A percentile compares a stretch with the other conserved stretches of the same genome.
phyloP scores from a whole-genome alignment of 2,329 filamentous ascomycete genomes.

The Sporothrix dimorphospora region DNA sequence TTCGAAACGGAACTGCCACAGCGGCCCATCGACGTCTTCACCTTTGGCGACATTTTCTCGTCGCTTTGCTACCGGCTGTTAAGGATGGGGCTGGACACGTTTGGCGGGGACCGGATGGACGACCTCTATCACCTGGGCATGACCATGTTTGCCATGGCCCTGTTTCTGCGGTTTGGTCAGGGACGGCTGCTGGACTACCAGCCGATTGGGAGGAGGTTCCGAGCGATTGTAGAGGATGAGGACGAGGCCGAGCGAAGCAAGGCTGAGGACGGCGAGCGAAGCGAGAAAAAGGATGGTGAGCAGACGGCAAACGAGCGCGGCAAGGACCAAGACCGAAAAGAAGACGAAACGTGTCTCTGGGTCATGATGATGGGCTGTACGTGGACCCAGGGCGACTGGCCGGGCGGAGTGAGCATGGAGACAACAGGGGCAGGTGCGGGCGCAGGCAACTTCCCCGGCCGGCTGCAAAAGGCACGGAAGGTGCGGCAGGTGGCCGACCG shows the following conservation, averaged over 20 bases:
- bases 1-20: neutral
- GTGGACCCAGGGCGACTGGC: neutral
- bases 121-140: constrained; percentile 9
- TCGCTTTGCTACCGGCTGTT: constrained; percentile 2
- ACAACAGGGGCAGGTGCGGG: neutral
- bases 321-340: neutral
- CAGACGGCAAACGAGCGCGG: neutral
- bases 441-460: neutral
- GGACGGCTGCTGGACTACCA: constrained; percentile 4
- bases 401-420: neutral
- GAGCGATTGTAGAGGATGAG: neutral
- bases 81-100: neutral
- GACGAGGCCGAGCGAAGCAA: too few relatives aligned
- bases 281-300: too few relatives aligned
- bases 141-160: constrained; percentile 16
- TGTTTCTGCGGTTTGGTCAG: constrained; percentile 19
- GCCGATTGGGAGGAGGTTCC: neutral
- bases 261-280: too few relatives aligned
- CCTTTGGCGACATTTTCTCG: constrained; percentile 22
- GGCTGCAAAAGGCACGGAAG: neutral
- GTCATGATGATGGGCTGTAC: constrained; percentile 10
- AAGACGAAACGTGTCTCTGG: neutral
- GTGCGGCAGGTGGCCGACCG: neutral
- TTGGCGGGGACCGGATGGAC: neutral
- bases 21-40: neutral